These are phyloP conservation scores for Kodamaea suecica DNA, from an alignment of 1,139 yeast genomes.

Conservation along the genomic window DNA sequence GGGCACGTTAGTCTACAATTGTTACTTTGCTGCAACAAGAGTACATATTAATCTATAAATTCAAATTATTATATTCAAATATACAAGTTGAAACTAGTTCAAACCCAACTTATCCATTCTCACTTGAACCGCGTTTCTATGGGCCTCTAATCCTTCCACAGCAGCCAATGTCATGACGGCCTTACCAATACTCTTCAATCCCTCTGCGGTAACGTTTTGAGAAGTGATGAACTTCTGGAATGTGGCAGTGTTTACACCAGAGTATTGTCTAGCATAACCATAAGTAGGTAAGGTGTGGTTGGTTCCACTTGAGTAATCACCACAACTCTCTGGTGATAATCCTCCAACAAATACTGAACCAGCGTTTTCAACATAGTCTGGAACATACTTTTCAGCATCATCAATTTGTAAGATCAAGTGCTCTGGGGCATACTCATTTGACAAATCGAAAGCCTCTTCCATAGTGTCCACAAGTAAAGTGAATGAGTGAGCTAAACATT, in stretches of 20 bases:
- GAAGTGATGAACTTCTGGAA: conserved; percentile 94
- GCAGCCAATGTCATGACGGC: conserved; percentile 98
- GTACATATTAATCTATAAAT: not conserved
- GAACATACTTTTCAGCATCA: conserved; percentile 69
- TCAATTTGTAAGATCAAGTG: conserved; percentile 89
- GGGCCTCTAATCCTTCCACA: conserved; percentile 95
- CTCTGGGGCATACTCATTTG: conserved; percentile 94
- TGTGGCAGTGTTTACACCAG: conserved; percentile 95
- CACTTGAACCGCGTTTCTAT: conserved; percentile 91
- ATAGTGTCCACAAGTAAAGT: conserved; percentile 64
- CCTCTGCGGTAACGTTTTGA: conserved; percentile 83
- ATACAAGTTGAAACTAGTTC: no score
- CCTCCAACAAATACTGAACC: conserved; percentile 97
- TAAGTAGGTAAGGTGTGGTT: conserved; percentile 97
- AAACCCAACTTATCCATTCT: conserved; percentile 80
- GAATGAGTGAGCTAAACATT: conserved; percentile 88
- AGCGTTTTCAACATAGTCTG: conserved; percentile 76
- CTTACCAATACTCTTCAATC: conserved; percentile 81
- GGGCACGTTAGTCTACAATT: no score
- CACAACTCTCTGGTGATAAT: conserved; percentile 95
- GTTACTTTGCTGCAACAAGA: no score
- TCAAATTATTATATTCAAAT: conserved; percentile 1
- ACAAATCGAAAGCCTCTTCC: conserved; percentile 76
- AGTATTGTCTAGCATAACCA: conserved; percentile 95
- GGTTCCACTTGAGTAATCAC: conserved; percentile 97